A percentile compares a stretch with the other conserved stretches of the same genome.
Evolutionary conservation across 768 basidiomycete genomes (phyloP).

Genomic region (Pseudohyphozyma bogoriensis): DNA sequence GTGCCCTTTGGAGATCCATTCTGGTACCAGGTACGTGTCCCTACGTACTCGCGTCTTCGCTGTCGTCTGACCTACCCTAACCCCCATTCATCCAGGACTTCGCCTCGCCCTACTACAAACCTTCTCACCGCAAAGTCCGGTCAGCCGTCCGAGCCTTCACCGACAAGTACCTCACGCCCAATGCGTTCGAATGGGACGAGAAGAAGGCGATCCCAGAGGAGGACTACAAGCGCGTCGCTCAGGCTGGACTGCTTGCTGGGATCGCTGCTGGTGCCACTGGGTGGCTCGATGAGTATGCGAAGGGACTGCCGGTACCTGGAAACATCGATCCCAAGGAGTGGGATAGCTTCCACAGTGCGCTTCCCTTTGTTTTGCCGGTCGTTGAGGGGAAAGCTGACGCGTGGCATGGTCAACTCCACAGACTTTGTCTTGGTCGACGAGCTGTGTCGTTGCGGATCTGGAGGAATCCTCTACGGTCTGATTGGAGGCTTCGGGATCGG

Average conservation of each 20-base stretch:
- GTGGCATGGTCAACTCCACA: no score
- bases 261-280: constrained; percentile 10
- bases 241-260: constrained; percentile 21
- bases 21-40: constrained; percentile 3
- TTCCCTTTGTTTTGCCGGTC: neutral
- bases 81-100: constrained; percentile 19
- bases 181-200: constrained; percentile 31
- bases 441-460: constrained; percentile 20
- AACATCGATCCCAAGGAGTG: constrained; percentile 25
- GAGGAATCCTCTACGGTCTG: constrained; percentile 22
- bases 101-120: constrained; percentile 28
- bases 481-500: constrained; percentile 25
- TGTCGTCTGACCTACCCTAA: no score
- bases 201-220: constrained; percentile 19
- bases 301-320: constrained; percentile 21
- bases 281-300: constrained; percentile 19
- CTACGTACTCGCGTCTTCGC: neutral
- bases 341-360: constrained; percentile 24
- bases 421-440: constrained; percentile 28
- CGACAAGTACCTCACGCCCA: constrained; percentile 20
- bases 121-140: constrained; percentile 25
- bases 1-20: constrained; percentile 14
- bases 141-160: constrained; percentile 26
- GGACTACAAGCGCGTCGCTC: constrained; percentile 24
- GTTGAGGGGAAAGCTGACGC: constrained; percentile 12